Conservation (phyloP, 768 basidiomycete genomes). For the Omphalotus guepiniiformis region DNA sequence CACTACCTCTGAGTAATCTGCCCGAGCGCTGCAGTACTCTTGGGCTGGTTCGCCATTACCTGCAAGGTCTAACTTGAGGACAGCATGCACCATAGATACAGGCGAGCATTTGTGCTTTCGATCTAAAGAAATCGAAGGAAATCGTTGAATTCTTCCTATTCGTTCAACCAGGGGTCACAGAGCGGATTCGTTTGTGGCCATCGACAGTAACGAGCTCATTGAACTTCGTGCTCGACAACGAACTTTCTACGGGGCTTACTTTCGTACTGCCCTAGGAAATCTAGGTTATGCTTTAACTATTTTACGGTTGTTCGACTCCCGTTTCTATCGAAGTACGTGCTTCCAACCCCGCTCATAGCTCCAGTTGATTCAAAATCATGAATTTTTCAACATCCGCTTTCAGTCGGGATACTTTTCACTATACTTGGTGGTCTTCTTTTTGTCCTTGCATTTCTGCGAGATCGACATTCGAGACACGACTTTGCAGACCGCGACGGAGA, state of each 20-base stretch:
- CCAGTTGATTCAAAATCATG: not conserved
- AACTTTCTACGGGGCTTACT: conserved; percentile 82
- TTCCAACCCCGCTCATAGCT: not conserved
- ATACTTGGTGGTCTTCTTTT: conserved; percentile 59
- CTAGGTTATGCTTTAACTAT: conserved; percentile 73
- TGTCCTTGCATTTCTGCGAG: conserved; percentile 52
- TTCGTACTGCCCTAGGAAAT: conserved; percentile 67
- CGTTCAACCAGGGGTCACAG: conserved; percentile 36
- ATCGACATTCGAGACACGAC: conserved; percentile 66
- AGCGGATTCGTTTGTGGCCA: conserved; percentile 45
- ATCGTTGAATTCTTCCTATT: too few species aligned
- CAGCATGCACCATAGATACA: conserved; percentile 3
- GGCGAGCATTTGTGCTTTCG: too few species aligned
- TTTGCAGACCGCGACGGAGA: conserved; percentile 56
- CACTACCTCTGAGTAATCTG: too few species aligned
- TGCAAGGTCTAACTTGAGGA: too few species aligned
- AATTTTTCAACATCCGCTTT: conserved; percentile 1
- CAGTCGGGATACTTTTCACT: conserved; percentile 61
- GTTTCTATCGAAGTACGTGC: conserved; percentile 68
- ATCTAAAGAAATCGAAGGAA: too few species aligned
- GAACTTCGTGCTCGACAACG: conserved; percentile 78
- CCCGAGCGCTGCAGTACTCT: too few species aligned
- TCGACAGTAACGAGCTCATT: conserved; percentile 56
- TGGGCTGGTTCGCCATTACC: too few species aligned
- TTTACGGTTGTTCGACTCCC: conserved; percentile 70